phyloP scores from a whole-genome alignment of 1,139 yeast genomes.

The Blastobotrys apis region DNA sequence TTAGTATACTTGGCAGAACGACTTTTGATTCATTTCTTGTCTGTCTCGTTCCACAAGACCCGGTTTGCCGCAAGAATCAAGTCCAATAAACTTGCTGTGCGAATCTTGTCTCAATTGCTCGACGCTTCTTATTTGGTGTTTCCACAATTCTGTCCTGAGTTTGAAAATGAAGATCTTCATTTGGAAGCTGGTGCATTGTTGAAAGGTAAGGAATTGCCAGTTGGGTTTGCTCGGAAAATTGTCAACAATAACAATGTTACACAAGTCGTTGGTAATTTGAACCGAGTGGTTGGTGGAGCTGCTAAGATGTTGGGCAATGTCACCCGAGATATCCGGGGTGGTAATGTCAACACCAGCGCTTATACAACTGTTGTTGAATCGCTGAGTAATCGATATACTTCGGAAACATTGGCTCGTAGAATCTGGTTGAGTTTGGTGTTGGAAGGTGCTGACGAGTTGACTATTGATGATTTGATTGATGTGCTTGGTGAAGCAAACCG shows the following conservation, averaged over 20 bases:
- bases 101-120: slow-evolving; percentile 33
- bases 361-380: slow-evolving; percentile 37
- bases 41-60: slow-evolving; percentile 42
- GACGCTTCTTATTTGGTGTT: slow-evolving; percentile 37
- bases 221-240: slow-evolving; percentile 21
- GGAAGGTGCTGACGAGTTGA: slow-evolving; percentile 37
- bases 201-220: slow-evolving; percentile 20
- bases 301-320: slow-evolving; percentile 33
- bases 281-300: slow-evolving; percentile 33
- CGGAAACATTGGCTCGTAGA: slow-evolving; percentile 37
- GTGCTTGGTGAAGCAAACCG: slow-evolving; percentile 34
- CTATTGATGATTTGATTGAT: slow-evolving; percentile 37
- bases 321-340: slow-evolving; percentile 29
- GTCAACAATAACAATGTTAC: slow-evolving; percentile 26
- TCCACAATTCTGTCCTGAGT: slow-evolving; percentile 38
- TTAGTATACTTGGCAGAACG: slow-evolving; percentile 38
- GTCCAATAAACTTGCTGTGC: slow-evolving; percentile 35
- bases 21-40: slow-evolving; percentile 37
- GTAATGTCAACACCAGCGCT: slow-evolving; percentile 17
- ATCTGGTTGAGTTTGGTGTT: slow-evolving; percentile 42
- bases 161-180: slow-evolving; percentile 36
- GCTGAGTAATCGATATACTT: slow-evolving; percentile 29
- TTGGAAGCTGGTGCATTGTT: slow-evolving; percentile 32
- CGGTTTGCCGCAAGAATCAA: slow-evolving; percentile 39
- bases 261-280: slow-evolving; percentile 29